Base-by-base conservation (phyloP, 371 early-diverging fungal species). In the Syncephalis plumigaleata region DNA sequence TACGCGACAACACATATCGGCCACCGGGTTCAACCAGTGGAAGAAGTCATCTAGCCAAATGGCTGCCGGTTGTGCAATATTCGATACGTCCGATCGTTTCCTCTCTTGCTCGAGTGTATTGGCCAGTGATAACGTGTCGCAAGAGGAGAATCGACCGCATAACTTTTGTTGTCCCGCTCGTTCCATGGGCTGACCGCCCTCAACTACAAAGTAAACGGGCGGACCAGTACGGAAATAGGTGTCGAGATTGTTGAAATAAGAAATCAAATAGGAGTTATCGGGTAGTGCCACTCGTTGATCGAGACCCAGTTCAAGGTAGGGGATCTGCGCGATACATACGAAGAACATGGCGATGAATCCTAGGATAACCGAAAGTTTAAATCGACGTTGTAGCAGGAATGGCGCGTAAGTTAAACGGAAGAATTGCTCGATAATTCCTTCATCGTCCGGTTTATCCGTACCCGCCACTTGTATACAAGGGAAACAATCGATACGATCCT, bases 1-100 rank as follows among this genome's bases (percentile, higher is more conserved):
- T 21, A 73, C 56, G 2, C 68, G 65, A 53, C 80, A 79, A 49
- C 80, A 79, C 17, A 50, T 56, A 9, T 59, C 70, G 1, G 70
- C 57, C 7, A 58, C 59, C 0, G 81, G 81, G 48, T 70, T 76
- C 9, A 78, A 60, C 79, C 79, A 81, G 42, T 70, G 65, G 39
- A 80, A 53, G 46, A 72, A 81, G 51, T 83, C 84, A 51, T 83
- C 84, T 2, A 80, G 53, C 84, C 84, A 83, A 13, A 68, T 67
- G 20, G 81, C 65, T 0, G 79, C 70, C 0, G 84, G 79, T 39
- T 77, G 67, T 7, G 79, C 82, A 46, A 83, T 73, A 45, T 58
- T 77, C 0, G 79, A 78, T 1, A 75, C 70, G 3, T 63, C 39
- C 1, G 76, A 58, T 9, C 84, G 65, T 47, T 76, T 78, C 9